These are phyloP conservation scores for Daphne laureola DNA, from an alignment of 441 rosid genomes.

Conservation along the genomic window DNA sequence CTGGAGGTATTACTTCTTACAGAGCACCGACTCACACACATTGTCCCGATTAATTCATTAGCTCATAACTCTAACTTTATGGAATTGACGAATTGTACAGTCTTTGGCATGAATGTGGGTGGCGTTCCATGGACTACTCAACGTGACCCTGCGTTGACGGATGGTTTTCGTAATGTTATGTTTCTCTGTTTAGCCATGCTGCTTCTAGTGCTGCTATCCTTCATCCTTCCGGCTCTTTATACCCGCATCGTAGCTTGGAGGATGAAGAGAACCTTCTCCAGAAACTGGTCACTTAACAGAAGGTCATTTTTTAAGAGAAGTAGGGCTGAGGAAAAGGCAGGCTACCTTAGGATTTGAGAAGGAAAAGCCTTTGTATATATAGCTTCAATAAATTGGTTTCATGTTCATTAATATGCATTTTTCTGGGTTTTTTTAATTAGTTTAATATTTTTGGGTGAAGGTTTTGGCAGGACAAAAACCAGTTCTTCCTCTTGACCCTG, in stretches of 20 bases:
- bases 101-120: constrained; percentile 98
- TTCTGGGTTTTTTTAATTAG: not conserved
- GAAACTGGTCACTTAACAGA: constrained; percentile 74
- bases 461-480: too few species aligned
- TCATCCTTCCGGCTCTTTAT: constrained; percentile 58
- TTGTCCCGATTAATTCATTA: too few species aligned
- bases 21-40: too few species aligned
- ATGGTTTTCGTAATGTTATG: constrained; percentile 88
- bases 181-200: constrained; percentile 57
- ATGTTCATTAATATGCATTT: not conserved
- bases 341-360: constrained; percentile 67
- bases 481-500: too few species aligned
- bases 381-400: not conserved
- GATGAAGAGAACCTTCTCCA: constrained; percentile 34
- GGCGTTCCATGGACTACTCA: constrained; percentile 98
- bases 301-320: constrained; percentile 55
- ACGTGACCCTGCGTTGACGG: constrained; percentile 38
- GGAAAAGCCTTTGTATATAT: not conserved
- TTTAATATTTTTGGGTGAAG: not conserved
- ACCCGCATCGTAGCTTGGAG: constrained; percentile 43
- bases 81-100: constrained; percentile 24
- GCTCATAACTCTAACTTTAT: not conserved
- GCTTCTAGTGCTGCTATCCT: constrained; percentile 49
- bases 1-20: constrained; percentile 60
- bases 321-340: constrained; percentile 42